These are phyloP conservation scores for Silene coronaria DNA, from an alignment of 179 eudicot genomes.

Conservation along the genomic window DNA sequence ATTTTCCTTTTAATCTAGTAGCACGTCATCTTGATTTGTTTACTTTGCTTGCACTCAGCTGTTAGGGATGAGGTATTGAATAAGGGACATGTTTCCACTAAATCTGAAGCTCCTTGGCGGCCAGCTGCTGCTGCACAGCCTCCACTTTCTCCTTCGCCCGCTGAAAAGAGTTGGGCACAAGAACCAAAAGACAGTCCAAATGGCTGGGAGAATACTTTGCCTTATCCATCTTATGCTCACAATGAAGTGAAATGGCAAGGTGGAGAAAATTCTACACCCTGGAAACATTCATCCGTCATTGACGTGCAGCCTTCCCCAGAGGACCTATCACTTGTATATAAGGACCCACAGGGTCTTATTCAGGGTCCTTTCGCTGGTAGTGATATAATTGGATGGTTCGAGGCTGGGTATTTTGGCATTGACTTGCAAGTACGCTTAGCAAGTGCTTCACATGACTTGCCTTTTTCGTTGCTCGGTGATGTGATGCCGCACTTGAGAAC, in stretches of 20 bases:
- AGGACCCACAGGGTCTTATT: constrained; percentile 86
- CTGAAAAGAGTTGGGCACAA: constrained; percentile 49
- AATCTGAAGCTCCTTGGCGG: constrained; percentile 46
- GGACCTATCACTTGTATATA: constrained; percentile 71
- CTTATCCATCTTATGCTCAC: constrained; percentile 27
- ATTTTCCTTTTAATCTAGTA: background rate
- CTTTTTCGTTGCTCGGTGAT: constrained; percentile 74
- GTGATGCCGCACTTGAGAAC: constrained; percentile 94
- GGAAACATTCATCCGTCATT: constrained; percentile 43
- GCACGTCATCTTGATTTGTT: background rate
- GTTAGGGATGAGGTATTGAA: constrained; percentile 38
- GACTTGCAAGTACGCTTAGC: constrained; percentile 80
- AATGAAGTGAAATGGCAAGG: constrained; percentile 43
- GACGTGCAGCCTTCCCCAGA: constrained; percentile 61
- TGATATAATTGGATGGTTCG: constrained; percentile 97
- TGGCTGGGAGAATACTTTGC: constrained; percentile 31
- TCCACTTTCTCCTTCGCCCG: constrained; percentile 24
- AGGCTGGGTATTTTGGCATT: constrained; percentile 90
- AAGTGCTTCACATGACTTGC: constrained; percentile 57
- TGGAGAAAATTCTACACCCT: constrained; percentile 38
- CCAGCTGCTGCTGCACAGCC: constrained; percentile 44
- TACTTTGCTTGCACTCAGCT: constrained; percentile 32
- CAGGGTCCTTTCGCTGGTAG: constrained; percentile 93
- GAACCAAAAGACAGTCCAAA: constrained; percentile 36
- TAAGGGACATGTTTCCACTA: constrained; percentile 37